Base-by-base conservation (phyloP, 2,329 filamentous ascomycete genomes). In the Aspergillus thermomutatus region DNA sequence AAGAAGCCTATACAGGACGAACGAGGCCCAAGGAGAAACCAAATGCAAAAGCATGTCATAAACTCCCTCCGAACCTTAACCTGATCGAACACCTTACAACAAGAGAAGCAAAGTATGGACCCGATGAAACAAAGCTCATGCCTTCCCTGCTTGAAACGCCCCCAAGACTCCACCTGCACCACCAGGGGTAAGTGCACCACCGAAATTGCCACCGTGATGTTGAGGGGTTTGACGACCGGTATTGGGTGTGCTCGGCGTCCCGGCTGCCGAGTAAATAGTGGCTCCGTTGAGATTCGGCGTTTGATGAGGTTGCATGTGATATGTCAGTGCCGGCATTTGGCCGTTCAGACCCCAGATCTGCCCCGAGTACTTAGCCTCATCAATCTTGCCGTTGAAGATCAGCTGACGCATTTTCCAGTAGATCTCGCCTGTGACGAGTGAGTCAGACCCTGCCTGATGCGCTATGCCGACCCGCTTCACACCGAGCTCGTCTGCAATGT, bases 381-480 rank as follows among this genome's bases (percentile, higher is more conserved):
- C 86, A 49, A 97, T 89, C 25, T 86, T 83, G 59, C 90, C 89
- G 66, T 89, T 88, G 76, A 96, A 97, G 62, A 97, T 90, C 69
- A 90, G 87, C 70, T 92, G 88, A 58, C 88, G 86, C 81, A 97
- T 89, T 68, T 92, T 89, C 84, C 96, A 99, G 77, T 97, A 99
- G 28, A 97, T 91, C 66, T 89, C 88, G 50, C 94, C 94, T 0
- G 94, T 99, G 28, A 99, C 84, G 66, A 97, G 84, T 21, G 92
- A 93, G 74, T 99, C 94, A 0, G 91, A 96, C 27, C 93, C 94
- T 41, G 92, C 94, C 71, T 96, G 92, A 73, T 99, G 94, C 52
- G 91, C 90, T 34, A 87, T 85, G 10, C 94, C 94, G 31, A 95
- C 82, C 50, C 94, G 87, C 77, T 94, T 92, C 56, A 97, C 89